Evolutionary conservation across 768 basidiomycete species (phyloP).

Genomic region (Tubosaeta sp.): DNA sequence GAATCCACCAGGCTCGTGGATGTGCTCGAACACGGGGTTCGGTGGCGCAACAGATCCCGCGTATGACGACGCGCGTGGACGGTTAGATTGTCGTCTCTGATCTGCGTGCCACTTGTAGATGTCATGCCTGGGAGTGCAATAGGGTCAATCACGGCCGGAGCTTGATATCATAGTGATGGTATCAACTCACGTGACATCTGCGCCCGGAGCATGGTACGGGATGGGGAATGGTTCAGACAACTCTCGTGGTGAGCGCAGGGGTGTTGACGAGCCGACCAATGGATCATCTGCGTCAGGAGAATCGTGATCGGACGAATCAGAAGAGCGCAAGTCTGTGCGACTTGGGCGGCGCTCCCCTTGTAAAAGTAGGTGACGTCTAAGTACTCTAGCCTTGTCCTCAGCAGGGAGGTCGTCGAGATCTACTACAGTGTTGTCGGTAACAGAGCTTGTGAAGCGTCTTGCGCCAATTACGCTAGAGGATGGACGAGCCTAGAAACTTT

Average conservation of each 20-base stretch:
- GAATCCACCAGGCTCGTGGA: constrained; percentile 94
- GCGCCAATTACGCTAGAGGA: constrained; percentile 38
- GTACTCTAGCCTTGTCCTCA: constrained; percentile 79
- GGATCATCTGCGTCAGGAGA: constrained; percentile 13
- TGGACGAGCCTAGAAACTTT: constrained; percentile 14
- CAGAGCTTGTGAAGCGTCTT: constrained; percentile 29
- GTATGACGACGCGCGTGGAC: constrained; percentile 69
- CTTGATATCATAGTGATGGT: background rate
- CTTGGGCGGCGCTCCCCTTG: constrained; percentile 52
- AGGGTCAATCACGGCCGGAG: constrained; percentile 14
- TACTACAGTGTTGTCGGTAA: constrained; percentile 26
- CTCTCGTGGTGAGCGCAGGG: constrained; percentile 33
- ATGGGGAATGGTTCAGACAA: constrained; percentile 78
- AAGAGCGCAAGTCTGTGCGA: constrained; percentile 21
- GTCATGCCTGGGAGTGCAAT: constrained; percentile 56
- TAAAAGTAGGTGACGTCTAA: constrained; percentile 76
- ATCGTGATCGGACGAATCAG: constrained; percentile 23
- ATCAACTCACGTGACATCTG: constrained; percentile 82
- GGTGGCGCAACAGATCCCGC: constrained; percentile 47
- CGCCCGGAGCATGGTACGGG: constrained; percentile 81
- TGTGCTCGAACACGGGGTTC: constrained; percentile 84
- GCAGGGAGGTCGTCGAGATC: constrained; percentile 64
- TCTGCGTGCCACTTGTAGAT: constrained; percentile 95
- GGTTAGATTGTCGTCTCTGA: constrained; percentile 53
- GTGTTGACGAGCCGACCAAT: constrained; percentile 24